Base-by-base conservation (phyloP, 2,329 filamentous ascomycete species). In the Colletotrichum tropicicola region DNA sequence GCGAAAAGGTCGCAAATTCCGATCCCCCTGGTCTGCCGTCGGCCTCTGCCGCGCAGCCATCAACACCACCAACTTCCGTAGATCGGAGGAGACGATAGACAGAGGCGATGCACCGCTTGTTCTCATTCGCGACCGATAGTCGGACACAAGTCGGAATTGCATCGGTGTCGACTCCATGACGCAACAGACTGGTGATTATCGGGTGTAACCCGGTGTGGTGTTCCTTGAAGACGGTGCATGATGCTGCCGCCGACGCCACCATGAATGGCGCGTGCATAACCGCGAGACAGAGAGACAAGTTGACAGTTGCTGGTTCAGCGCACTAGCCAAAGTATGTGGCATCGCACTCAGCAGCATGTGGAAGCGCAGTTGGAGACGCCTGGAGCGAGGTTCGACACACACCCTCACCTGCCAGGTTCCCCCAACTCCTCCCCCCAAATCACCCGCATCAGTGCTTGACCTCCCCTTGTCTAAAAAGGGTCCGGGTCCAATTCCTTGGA, bases 361-460 rank as follows among this genome's bases (percentile, higher is more conserved):
- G 48, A 51, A 65, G 48, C 61, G 49, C 35, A 55, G 27, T 55
- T 51, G 41, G 28, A 55, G 48, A 44, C 37, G n/a, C 32, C 32
- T 35, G 32, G 21, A 51, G 54, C 51, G 61, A 61, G 27, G 49
- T 61, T 49, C 32, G 23, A 37, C 19, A 21, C 59, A 51, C 12
- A 52, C 57, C 35, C 52, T 15, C 37, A 17, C 37, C 6, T n/a
- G 10, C 53, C 35, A 30, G 35, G 23, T 35, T 63, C 51, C 59
- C 51, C 51, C 37, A 57, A 56, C 52, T 35, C 45, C 21, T 47
- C 35, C 44, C 54, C 59, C 59, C 54, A 48, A 66, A 64, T 64
- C 53, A 66, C 63, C 59, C 59, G 63, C 63, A 66, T 64, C 30
- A 30, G 43, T 62, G 63, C 53, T 57, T 35, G 30, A 35, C 7